Percentiles rank a stretch among this genome's conserved stretches.
phyloP scores from a whole-genome alignment of 768 basidiomycete species.

The Strobilomyces dryophilus region DNA sequence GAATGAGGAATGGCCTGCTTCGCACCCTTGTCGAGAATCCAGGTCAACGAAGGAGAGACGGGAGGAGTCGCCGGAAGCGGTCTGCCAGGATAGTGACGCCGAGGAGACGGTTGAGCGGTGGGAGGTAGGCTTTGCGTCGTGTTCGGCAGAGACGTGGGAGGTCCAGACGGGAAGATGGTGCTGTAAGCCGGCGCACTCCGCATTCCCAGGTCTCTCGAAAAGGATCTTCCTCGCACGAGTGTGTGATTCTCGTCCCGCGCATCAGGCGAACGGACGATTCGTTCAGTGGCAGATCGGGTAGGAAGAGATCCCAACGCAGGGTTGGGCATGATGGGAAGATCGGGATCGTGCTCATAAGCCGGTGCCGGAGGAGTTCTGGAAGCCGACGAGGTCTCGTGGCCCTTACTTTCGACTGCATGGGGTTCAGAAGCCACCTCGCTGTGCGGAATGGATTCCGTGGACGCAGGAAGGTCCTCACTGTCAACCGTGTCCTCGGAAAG shows the following conservation, averaged over 20 bases:
- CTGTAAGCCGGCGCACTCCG: conserved; percentile 33
- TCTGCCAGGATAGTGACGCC: conserved; percentile 31
- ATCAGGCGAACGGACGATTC: conserved; percentile 28
- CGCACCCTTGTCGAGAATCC: conserved; percentile 31
- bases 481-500: conserved; percentile 15
- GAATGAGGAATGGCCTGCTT: conserved; percentile 9
- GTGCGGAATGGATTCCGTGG: conserved; percentile 8
- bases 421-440: conserved; percentile 24
- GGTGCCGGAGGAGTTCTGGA: conserved; percentile 16
- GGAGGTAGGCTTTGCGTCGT: conserved; percentile 23
- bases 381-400: conserved; percentile 9
- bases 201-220: conserved; percentile 30
- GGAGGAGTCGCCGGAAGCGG: conserved; percentile 32
- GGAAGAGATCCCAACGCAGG: conserved; percentile 19
- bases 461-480: conserved; percentile 17
- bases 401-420: conserved; percentile 11
- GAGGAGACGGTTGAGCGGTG: conserved; percentile 24
- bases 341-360: conserved; percentile 27
- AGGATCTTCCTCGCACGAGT: conserved; percentile 29
- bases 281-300: conserved; percentile 30
- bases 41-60: conserved; percentile 30
- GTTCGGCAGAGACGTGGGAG: conserved; percentile 25
- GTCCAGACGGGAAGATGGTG: conserved; percentile 32
- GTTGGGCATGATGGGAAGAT: conserved; percentile 21
- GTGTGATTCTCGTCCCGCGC: conserved; percentile 25